These are phyloP conservation scores for Aspergillus sclerotioniger DNA, from an alignment of 495 filamentous ascomycete species.

Conservation along the genomic window DNA sequence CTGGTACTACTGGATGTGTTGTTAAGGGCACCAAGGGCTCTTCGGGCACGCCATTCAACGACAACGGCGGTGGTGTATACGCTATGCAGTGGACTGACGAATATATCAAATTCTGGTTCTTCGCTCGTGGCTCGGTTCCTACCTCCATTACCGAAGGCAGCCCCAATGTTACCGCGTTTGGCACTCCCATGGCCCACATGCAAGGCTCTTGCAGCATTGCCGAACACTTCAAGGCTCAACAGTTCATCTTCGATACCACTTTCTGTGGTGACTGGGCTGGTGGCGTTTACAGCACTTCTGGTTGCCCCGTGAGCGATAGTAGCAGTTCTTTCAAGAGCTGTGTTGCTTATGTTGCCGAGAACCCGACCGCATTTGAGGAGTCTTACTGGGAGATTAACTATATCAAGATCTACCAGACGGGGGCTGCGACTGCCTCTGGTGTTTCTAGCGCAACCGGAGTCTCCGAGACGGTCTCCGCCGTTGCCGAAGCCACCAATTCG, in stretches of 20 bases:
- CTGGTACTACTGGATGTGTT: slow-evolving; percentile 48
- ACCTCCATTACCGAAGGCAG: slow-evolving; percentile 51
- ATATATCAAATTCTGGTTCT: slow-evolving; percentile 76
- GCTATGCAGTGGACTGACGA: slow-evolving; percentile 70
- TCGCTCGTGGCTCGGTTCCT: slow-evolving; percentile 61
- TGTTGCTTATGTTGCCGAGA: slow-evolving; percentile 60
- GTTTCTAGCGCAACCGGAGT: neutral
- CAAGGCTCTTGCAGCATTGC: slow-evolving; percentile 64
- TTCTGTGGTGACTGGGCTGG: slow-evolving; percentile 94
- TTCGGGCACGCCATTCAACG: slow-evolving; percentile 74
- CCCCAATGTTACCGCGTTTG: slow-evolving; percentile 65
- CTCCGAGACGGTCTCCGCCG: slow-evolving; percentile 1
- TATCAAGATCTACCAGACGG: slow-evolving; percentile 59
- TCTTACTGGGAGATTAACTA: slow-evolving; percentile 73
- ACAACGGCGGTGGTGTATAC: slow-evolving; percentile 70
- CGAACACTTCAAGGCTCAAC: slow-evolving; percentile 64
- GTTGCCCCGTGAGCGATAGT: slow-evolving; percentile 36
- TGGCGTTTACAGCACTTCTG: slow-evolving; percentile 43
- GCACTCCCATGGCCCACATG: slow-evolving; percentile 62
- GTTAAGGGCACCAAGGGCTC: slow-evolving; percentile 50
- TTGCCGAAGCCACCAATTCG: neutral
- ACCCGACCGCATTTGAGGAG: slow-evolving; percentile 58
- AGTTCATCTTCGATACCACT: slow-evolving; percentile 76
- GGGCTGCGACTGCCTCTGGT: slow-evolving; percentile 12
- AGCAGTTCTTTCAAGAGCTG: slow-evolving; percentile 51